phyloP scores from a whole-genome alignment of 371 early-diverging fungal genomes.

The Mortierella sp. region DNA sequence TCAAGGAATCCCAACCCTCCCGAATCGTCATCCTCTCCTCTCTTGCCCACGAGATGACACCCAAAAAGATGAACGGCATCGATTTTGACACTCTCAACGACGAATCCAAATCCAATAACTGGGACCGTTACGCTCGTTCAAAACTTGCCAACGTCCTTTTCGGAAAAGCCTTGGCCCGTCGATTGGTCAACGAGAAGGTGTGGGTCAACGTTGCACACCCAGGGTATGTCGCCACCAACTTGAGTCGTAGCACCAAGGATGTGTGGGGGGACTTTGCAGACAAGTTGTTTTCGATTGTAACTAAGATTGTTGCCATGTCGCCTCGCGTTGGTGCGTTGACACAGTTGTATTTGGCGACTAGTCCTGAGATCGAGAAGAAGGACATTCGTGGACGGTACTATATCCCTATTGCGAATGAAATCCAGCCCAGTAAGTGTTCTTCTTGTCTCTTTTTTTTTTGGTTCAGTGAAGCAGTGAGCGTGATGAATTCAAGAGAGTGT shows the following conservation, averaged over 20 bases:
- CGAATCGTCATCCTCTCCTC: slow-evolving; percentile 66
- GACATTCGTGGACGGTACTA: slow-evolving; percentile 69
- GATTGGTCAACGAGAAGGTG: slow-evolving; percentile 59
- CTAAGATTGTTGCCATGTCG: slow-evolving; percentile 19
- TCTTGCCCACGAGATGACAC: slow-evolving; percentile 54
- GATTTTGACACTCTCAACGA: slow-evolving; percentile 62
- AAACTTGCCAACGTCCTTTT: slow-evolving; percentile 78
- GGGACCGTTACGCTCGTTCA: slow-evolving; percentile 62
- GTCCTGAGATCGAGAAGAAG: slow-evolving; percentile 70
- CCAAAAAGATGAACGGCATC: slow-evolving; percentile 25
- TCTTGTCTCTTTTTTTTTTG: neutral
- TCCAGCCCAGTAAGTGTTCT: slow-evolving; percentile 27
- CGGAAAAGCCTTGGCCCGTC: slow-evolving; percentile 64
- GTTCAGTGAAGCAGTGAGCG: neutral
- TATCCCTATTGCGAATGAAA: slow-evolving; percentile 46
- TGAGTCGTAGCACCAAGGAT: neutral
- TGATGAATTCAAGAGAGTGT: neutral
- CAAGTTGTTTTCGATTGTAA: slow-evolving; percentile 27
- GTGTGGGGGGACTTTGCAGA: slow-evolving; percentile 1
- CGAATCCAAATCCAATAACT: neutral
- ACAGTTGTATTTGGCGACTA: slow-evolving; percentile 74
- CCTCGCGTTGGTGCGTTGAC: slow-evolving; percentile 73
- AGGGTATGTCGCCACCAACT: slow-evolving; percentile 63
- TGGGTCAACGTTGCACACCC: slow-evolving; percentile 80
- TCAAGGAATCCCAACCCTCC: slow-evolving; percentile 66